phyloP scores from a whole-genome alignment of 163 green algal species.

The Scenedesmus sp. region DNA sequence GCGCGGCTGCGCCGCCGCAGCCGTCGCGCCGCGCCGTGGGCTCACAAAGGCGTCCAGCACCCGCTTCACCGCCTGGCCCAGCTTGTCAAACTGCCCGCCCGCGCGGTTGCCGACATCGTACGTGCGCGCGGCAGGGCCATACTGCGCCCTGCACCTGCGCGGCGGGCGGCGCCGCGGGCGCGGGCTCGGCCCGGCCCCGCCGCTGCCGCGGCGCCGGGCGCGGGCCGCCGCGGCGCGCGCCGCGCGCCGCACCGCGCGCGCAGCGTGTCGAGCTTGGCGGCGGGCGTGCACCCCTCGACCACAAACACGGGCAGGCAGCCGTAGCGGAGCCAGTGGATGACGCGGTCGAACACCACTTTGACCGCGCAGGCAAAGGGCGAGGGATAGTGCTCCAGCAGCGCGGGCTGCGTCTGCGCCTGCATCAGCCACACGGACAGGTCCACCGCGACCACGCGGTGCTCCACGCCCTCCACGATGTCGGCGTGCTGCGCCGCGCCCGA shows the following conservation, averaged over 20 bases:
- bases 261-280: conserved; percentile 45
- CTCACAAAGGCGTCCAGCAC: conserved; percentile 41
- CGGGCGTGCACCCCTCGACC: conserved; percentile 40
- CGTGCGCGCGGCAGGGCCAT: conserved; percentile 5
- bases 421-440: conserved; percentile 48
- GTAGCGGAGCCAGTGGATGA: conserved; percentile 48
- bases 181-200: not conserved
- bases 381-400: conserved; percentile 32
- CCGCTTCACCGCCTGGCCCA: conserved; percentile 23
- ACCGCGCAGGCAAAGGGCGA: conserved; percentile 20
- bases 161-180: not conserved
- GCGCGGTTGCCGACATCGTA: conserved; percentile 33
- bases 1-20: too few relatives aligned
- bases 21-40: too few relatives aligned
- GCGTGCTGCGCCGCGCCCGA: conserved; percentile 6
- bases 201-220: not conserved
- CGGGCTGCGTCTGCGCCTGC: conserved; percentile 43
- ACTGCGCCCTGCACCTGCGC: conserved; percentile 29
- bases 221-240: too few relatives aligned
- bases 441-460: conserved; percentile 40
- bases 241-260: conserved; percentile 15
- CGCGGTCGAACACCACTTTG: conserved; percentile 47
- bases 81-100: conserved; percentile 36
- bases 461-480: conserved; percentile 24
- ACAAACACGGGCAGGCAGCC: conserved; percentile 51